Percentiles rank a stretch among this genome's conserved stretches.
Evolutionary conservation across 2,329 filamentous ascomycete species (phyloP).

Genomic region (Helicocarpus griseus): DNA sequence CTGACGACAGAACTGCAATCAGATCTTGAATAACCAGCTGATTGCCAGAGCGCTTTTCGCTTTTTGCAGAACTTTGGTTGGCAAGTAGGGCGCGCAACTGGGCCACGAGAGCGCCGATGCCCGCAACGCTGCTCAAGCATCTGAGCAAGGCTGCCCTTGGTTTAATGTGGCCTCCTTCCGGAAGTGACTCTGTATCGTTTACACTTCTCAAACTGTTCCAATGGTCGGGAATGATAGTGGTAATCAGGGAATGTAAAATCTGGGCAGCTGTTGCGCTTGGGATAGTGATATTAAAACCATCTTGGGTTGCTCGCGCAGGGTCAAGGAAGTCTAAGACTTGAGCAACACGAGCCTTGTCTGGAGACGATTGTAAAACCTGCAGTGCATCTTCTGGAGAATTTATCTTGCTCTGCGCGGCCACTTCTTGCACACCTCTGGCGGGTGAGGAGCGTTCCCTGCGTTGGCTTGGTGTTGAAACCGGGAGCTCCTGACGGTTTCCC

Average conservation of each 20-base stretch:
- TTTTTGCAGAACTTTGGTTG: slow-evolving; percentile 16
- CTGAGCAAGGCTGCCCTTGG: slow-evolving; percentile 43
- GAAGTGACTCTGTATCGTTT: slow-evolving; percentile 27
- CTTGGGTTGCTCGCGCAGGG: slow-evolving; percentile 18
- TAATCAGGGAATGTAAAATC: slow-evolving; percentile 65
- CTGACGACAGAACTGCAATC: slow-evolving; percentile 26
- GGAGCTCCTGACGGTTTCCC: slow-evolving; percentile 6
- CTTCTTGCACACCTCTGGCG: neutral
- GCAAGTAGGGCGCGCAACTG: slow-evolving; percentile 53
- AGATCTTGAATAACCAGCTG: slow-evolving; percentile 25
- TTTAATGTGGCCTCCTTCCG: slow-evolving; percentile 12
- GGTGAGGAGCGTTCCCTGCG: neutral
- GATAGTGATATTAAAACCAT: slow-evolving; percentile 46
- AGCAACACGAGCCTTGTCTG: slow-evolving; percentile 25
- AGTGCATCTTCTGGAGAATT: slow-evolving; percentile 22
- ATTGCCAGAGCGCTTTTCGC: slow-evolving; percentile 25
- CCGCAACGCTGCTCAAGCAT: slow-evolving; percentile 63
- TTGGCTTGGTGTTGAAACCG: neutral
- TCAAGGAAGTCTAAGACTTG: slow-evolving; percentile 26
- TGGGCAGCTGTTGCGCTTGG: slow-evolving; percentile 63
- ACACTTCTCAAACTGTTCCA: slow-evolving; percentile 53
- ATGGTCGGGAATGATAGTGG: slow-evolving; percentile 68
- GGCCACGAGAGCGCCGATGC: slow-evolving; percentile 66
- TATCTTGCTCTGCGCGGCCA: slow-evolving; percentile 1
- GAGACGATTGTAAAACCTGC: slow-evolving; percentile 30